Evolutionary conservation across 345 rosid genomes (phyloP), one percentile per base, ranked within the genome.

Genomic region (Ceriops tagal): DNA sequence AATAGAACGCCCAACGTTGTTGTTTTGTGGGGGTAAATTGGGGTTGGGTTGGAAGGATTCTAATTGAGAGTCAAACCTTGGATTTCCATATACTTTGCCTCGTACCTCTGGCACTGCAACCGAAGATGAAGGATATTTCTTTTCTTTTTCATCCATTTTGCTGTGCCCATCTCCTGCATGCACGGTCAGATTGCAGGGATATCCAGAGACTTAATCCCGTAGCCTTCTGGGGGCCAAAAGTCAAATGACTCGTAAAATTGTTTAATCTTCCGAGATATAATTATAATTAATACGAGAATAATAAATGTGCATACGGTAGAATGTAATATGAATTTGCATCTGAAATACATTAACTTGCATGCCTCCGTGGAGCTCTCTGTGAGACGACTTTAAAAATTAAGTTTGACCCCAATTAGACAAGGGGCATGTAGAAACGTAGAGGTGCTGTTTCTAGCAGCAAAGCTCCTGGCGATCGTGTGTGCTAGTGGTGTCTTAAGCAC

Each of bases 131-230:
- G 18, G 5, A 31, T 28, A 20, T 24, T 30, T 19, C 56, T 62
- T 8, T 18, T 59, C 62, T 39, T 30, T 73, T 68, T 32, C 37
- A n/a, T 66, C 53, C 62, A 21, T 78, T 72, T 56, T 71, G 71
- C 72, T 59, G 78, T 52, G 16, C 79, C 82, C 82, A 75, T 80
- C 62, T 66, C 75, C 80, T 75, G 76, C 81, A 65, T 78, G 65
- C 70, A 64, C 63, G 71, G 27, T 15, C 74, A 67, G 58, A 55
- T 43, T 70, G 74, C 84, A 76, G 71, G 78, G 79, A 75, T 67
- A 26, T 53, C 58, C 69, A 15, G 49, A 66, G 47, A 46, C 63
- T 62, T 63, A 9, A 67, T 64, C 80, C 67, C 64, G 61, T 69
- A 58, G 67, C 80, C 64, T 64, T 27, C 69, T 34, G 70, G 65